These are phyloP conservation scores for Atkinsonella texensis DNA, from an alignment of 2,329 filamentous ascomycete genomes.

Conservation along the genomic window DNA sequence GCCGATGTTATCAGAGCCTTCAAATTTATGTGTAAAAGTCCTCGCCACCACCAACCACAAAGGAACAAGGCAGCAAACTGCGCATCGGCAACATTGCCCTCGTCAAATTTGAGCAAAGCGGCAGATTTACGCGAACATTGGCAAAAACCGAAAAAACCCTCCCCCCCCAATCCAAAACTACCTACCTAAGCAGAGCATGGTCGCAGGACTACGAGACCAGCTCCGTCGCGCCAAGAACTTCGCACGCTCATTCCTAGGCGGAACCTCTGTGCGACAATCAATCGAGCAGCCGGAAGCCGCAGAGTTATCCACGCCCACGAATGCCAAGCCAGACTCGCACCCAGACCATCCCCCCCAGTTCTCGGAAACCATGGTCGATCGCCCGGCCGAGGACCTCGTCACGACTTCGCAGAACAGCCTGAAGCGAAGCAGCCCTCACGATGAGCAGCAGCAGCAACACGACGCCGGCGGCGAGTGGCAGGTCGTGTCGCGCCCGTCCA, in stretches of 20 bases:
- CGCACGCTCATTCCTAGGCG: slow-evolving; percentile 5
- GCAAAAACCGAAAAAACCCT: too few relatives aligned
- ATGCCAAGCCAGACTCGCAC: neutral
- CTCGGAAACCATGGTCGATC: slow-evolving; percentile 8
- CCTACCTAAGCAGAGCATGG: slow-evolving; percentile 6
- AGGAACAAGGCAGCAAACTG: neutral
- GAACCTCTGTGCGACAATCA: slow-evolving; percentile 2
- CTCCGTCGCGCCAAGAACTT: slow-evolving; percentile 11
- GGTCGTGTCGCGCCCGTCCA: slow-evolving; percentile 39
- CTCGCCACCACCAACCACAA: neutral
- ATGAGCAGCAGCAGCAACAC: slow-evolving; percentile 8
- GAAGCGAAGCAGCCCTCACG: slow-evolving; percentile 38
- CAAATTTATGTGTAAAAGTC: neutral
- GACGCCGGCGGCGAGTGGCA: slow-evolving; percentile 39
- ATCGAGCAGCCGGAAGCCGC: neutral
- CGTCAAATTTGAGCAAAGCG: neutral
- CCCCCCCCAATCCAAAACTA: too few relatives aligned
- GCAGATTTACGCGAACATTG: too few relatives aligned
- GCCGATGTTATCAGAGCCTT: neutral
- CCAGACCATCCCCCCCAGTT: neutral
- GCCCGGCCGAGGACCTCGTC: slow-evolving; percentile 5
- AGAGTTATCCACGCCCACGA: neutral
- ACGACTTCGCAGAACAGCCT: slow-evolving; percentile 24
- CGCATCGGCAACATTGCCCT: neutral
- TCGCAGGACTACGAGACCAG: slow-evolving; percentile 8